Evolutionary conservation across 768 basidiomycete genomes (phyloP).

Genomic region (Tylopilus subfusipes): DNA sequence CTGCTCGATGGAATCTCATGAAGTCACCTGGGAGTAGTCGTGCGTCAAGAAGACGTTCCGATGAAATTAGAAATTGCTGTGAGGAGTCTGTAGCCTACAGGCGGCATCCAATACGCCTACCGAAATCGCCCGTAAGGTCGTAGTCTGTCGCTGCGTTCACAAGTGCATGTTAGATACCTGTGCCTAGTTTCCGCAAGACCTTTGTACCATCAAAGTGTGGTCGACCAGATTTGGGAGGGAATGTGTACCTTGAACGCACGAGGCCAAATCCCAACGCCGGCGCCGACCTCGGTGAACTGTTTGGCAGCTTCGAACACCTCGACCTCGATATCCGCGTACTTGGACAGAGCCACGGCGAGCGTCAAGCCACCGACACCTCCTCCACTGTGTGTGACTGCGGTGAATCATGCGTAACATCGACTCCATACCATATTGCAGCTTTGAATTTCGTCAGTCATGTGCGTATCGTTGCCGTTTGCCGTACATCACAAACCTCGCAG

Average conservation of each 20-base stretch:
- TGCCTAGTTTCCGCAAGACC: constrained; percentile 24
- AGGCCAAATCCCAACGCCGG: constrained; percentile 52
- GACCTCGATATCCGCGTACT: constrained; percentile 52
- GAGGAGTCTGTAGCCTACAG: no score
- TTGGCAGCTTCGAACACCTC: constrained; percentile 53
- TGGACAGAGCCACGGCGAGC: constrained; percentile 34
- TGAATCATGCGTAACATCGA: neutral
- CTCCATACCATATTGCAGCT: constrained; percentile 27
- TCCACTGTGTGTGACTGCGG: constrained; percentile 29
- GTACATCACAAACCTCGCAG: no score
- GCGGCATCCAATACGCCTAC: constrained; percentile 6
- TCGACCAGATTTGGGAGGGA: neutral
- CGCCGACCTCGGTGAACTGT: constrained; percentile 53
- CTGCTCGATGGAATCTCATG: constrained; percentile 59
- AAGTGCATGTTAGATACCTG: constrained; percentile 17
- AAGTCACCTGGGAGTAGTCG: constrained; percentile 40
- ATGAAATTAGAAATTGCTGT: neutral
- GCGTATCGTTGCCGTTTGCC: neutral
- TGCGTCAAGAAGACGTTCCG: neutral
- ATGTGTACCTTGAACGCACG: constrained; percentile 28
- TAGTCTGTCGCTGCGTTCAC: constrained; percentile 18
- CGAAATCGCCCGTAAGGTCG: constrained; percentile 19
- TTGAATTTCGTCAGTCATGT: constrained; percentile 26
- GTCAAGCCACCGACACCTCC: constrained; percentile 42
- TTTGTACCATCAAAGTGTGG: constrained; percentile 1